Evolutionary conservation across 805 yeast species (phyloP).

Genomic region (Teunomyces funiuensis): DNA sequence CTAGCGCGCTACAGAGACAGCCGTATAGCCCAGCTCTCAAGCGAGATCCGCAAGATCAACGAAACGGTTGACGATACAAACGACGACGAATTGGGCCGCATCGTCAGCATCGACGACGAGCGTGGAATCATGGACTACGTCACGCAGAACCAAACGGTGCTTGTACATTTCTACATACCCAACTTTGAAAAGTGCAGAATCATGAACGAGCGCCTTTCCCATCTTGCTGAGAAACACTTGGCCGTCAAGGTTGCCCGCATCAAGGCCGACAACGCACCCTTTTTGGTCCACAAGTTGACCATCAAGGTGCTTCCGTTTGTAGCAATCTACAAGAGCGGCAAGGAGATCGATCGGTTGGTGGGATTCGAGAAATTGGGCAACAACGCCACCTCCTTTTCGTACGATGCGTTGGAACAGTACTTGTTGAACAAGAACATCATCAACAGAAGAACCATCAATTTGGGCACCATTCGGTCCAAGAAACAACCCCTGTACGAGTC

Average conservation of each 20-base stretch:
- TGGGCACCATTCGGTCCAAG: conserved; percentile 16
- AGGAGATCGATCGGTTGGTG: conserved; percentile 57
- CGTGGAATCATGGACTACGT: conserved; percentile 55
- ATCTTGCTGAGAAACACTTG: conserved; percentile 58
- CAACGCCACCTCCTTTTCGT: conserved; percentile 45
- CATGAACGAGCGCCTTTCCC: conserved; percentile 48
- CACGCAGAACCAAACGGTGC: conserved; percentile 37
- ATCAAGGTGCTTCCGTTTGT: conserved; percentile 74
- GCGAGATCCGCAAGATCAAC: conserved; percentile 39
- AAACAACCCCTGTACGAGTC: conserved; percentile 15
- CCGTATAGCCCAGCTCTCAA: conserved; percentile 56
- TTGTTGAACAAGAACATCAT: conserved; percentile 26
- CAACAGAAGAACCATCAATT: conserved; percentile 31
- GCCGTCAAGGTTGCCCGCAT: conserved; percentile 53
- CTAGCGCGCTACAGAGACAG: conserved; percentile 57
- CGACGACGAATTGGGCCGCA: conserved; percentile 38
- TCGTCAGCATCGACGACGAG: conserved; percentile 49
- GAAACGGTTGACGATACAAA: conserved; percentile 25
- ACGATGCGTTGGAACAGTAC: conserved; percentile 47
- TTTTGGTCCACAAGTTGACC: conserved; percentile 60
- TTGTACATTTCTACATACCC: conserved; percentile 66
- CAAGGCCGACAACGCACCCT: conserved; percentile 67
- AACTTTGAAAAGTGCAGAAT: conserved; percentile 58
- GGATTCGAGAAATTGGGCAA: conserved; percentile 66
- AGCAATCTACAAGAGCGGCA: conserved; percentile 57